These are phyloP conservation scores for Trypanosoma cruzi DNA, from an alignment of 208 protist species.

Conservation along the genomic window DNA sequence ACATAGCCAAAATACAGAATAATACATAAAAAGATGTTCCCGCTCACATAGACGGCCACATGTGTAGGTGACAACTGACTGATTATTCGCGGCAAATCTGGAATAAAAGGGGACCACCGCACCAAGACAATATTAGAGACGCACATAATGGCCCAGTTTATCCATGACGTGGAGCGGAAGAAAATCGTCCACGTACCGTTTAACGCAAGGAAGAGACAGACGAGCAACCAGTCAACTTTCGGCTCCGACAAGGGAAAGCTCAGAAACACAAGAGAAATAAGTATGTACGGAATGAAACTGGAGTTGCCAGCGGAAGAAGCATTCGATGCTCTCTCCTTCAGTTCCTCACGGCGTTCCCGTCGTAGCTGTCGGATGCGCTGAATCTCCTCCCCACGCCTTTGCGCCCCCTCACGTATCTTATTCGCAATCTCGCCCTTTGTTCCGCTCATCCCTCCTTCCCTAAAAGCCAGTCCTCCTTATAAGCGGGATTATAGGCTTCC, in stretches of 20 bases:
- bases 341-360: constrained; percentile 52
- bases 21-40: constrained; percentile 35
- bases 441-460: constrained; percentile 5
- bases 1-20: constrained; percentile 64
- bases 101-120: constrained; percentile 51
- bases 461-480: background rate
- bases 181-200: constrained; percentile 55
- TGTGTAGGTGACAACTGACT: constrained; percentile 26
- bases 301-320: constrained; percentile 21
- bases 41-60: constrained; percentile 34
- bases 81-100: constrained; percentile 51
- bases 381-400: constrained; percentile 55
- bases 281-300: constrained; percentile 63
- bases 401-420: constrained; percentile 64
- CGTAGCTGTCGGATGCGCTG: constrained; percentile 62
- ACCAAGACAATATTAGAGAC: constrained; percentile 67
- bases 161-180: constrained; percentile 58
- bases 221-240: constrained; percentile 76
- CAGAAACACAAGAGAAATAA: constrained; percentile 78
- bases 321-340: constrained; percentile 31
- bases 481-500: background rate
- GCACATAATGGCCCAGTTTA: constrained; percentile 45
- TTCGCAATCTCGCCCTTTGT: constrained; percentile 43
- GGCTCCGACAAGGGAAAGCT: constrained; percentile 80
- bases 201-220: constrained; percentile 46